Conservation (phyloP, 2,329 filamentous ascomycete species). For the Beauveria rudraprayagi region DNA sequence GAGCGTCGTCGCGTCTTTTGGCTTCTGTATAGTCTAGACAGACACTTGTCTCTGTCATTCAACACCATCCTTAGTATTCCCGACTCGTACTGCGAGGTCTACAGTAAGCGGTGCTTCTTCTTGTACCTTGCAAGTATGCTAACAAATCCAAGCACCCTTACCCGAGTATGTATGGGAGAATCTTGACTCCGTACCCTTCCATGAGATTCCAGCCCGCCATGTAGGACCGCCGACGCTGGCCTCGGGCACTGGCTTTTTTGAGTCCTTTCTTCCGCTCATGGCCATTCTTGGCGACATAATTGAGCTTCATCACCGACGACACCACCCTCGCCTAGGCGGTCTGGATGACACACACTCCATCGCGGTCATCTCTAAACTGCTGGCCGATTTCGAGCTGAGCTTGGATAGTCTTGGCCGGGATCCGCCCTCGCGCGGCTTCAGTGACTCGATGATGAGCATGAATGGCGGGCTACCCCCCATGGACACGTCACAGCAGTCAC, state of each 20-base stretch:
- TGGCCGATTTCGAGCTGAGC: constrained; percentile 32
- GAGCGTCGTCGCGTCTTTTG: constrained; percentile 40
- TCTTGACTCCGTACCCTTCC: constrained; percentile 24
- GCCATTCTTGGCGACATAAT: constrained; percentile 41
- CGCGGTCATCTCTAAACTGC: constrained; percentile 26
- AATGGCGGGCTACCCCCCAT: constrained; percentile 11
- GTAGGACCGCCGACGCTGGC: constrained; percentile 31
- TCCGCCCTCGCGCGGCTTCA: constrained; percentile 11
- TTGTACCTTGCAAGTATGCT: neutral
- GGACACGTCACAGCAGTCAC: neutral
- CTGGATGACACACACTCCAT: constrained; percentile 28
- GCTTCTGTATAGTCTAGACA: constrained; percentile 38
- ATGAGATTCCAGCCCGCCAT: constrained; percentile 24
- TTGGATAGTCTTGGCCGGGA: constrained; percentile 24
- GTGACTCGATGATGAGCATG: constrained; percentile 1
- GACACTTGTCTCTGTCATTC: constrained; percentile 39
- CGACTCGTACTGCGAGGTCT: constrained; percentile 37
- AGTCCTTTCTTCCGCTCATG: constrained; percentile 43
- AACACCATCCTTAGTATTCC: constrained; percentile 35
- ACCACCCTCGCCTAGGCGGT: constrained; percentile 34
- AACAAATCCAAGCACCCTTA: constrained; percentile 23
- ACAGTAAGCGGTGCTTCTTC: constrained; percentile 18
- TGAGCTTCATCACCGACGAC: constrained; percentile 35
- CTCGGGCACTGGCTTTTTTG: constrained; percentile 37
- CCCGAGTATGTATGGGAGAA: constrained; percentile 34